Evolutionary conservation across 768 basidiomycete genomes (phyloP).

Genomic region (Trametes elegans): DNA sequence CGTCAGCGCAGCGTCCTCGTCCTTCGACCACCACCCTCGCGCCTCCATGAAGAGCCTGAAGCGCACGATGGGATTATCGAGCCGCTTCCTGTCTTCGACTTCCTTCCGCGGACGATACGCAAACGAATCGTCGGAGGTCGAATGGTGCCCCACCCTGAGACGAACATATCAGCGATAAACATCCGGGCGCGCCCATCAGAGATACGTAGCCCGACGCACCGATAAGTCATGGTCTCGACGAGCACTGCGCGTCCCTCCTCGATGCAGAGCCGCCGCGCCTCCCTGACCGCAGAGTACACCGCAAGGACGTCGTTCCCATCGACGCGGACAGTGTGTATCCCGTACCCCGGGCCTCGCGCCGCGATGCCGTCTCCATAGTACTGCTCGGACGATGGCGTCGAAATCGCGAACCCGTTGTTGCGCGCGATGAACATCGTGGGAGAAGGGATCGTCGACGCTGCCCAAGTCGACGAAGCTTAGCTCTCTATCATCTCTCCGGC

Average conservation of each 20-base stretch:
- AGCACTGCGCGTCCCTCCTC: conserved; percentile 80
- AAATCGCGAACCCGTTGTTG: conserved; percentile 94
- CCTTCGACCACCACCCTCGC: conserved; percentile 78
- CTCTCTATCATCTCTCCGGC: no score
- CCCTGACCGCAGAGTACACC: conserved; percentile 69
- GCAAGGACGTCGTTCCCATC: conserved; percentile 94
- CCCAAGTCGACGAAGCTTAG: not conserved
- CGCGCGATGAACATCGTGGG: conserved; percentile 74
- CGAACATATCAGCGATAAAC: not conserved
- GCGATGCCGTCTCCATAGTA: conserved; percentile 94
- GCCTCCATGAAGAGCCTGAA: conserved; percentile 86
- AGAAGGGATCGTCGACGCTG: conserved; percentile 69
- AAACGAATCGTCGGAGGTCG: conserved; percentile 93
- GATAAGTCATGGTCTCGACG: conserved; percentile 89
- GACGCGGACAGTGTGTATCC: conserved; percentile 87
- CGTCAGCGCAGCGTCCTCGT: conserved; percentile 73
- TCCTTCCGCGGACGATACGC: conserved; percentile 88
- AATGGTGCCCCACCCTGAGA: conserved; percentile 85
- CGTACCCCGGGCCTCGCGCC: conserved; percentile 87
- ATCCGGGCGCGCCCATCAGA: not conserved
- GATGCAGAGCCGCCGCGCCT: conserved; percentile 68
- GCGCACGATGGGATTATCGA: conserved; percentile 85
- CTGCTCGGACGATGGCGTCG: conserved; percentile 86
- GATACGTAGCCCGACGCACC: conserved; percentile 51
- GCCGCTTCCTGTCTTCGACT: conserved; percentile 87